Evolutionary conservation across 139 green algal genomes (phyloP).

Genomic region (Picochlorum sp.): DNA sequence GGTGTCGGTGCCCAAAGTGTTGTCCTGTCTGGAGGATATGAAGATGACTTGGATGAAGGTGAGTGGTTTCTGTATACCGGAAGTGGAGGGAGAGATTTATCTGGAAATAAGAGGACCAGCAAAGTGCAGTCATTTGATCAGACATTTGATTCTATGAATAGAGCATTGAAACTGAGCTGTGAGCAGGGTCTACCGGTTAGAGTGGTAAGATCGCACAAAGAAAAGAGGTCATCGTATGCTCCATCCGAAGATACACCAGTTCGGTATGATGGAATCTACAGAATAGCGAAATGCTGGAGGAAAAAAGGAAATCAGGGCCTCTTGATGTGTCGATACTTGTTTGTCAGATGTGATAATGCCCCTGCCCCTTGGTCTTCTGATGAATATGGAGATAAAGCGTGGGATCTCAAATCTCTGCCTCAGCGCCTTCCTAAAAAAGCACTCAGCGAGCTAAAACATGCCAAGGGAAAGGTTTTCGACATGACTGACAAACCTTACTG

Average conservation of each 20-base stretch:
- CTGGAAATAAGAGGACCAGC: slow-evolving; percentile 92
- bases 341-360: slow-evolving; percentile 87
- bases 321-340: slow-evolving; percentile 87
- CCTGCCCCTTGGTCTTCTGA: slow-evolving; percentile 76
- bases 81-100: slow-evolving; percentile 79
- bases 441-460: slow-evolving; percentile 50
- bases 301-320: slow-evolving; percentile 58
- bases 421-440: slow-evolving; percentile 45
- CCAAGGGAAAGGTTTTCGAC: slow-evolving; percentile 35
- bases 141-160: slow-evolving; percentile 79
- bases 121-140: slow-evolving; percentile 81
- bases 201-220: slow-evolving; percentile 81
- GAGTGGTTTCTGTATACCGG: slow-evolving; percentile 96
- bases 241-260: slow-evolving; percentile 59
- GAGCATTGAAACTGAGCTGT: slow-evolving; percentile 78
- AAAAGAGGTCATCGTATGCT: slow-evolving; percentile 87
- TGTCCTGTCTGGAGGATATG: slow-evolving; percentile 70
- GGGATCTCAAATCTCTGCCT: not conserved
- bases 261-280: slow-evolving; percentile 91
- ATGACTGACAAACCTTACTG: slow-evolving; percentile 60
- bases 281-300: slow-evolving; percentile 81
- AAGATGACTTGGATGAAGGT: slow-evolving; percentile 86
- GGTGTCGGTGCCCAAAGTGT: slow-evolving; percentile 65
- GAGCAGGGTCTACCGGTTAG: slow-evolving; percentile 72
- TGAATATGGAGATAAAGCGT: slow-evolving; percentile 4